Evolutionary conservation across 805 yeast genomes (phyloP).

Genomic region (Saccharomycopsis olivae): DNA sequence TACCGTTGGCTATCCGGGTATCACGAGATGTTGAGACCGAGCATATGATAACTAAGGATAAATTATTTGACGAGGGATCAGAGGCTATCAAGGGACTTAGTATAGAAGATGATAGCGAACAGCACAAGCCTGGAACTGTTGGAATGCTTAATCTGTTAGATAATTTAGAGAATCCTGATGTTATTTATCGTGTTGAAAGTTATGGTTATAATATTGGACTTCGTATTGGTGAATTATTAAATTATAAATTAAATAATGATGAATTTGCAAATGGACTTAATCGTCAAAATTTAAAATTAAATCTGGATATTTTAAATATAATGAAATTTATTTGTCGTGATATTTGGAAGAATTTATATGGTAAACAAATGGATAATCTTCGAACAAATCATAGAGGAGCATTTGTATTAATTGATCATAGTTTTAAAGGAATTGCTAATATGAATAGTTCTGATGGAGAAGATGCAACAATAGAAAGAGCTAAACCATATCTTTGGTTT

Average conservation of each 20-base stretch:
- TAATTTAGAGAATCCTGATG: slow-evolving; percentile 35
- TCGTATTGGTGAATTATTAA: slow-evolving; percentile 38
- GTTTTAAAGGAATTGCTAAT: slow-evolving; percentile 42
- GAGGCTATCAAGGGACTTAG: slow-evolving; percentile 17
- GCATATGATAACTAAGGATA: slow-evolving; percentile 17
- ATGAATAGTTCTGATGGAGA: slow-evolving; percentile 37
- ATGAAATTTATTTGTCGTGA: slow-evolving; percentile 92
- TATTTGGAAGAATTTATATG: slow-evolving; percentile 72
- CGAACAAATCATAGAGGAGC: slow-evolving; percentile 78
- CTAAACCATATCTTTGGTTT: slow-evolving; percentile 48
- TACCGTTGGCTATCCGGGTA: slow-evolving; percentile 61
- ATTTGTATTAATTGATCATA: slow-evolving; percentile 59
- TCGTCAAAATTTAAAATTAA: slow-evolving; percentile 31
- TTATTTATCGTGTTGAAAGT: slow-evolving; percentile 48
- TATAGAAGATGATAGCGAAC: slow-evolving; percentile 23
- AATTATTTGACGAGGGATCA: slow-evolving; percentile 13
- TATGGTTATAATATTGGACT: slow-evolving; percentile 66
- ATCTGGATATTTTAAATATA: slow-evolving; percentile 61
- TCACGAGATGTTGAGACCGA: slow-evolving; percentile 34
- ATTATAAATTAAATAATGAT: slow-evolving; percentile 27
- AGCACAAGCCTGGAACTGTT: slow-evolving; percentile 8
- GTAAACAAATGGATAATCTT: slow-evolving; percentile 84
- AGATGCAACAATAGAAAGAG: slow-evolving; percentile 34
- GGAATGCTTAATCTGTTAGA: slow-evolving; percentile 27
- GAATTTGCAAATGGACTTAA: slow-evolving; percentile 27